Base-by-base conservation (phyloP, 148 eudicot species). In the Amaranthus palmeri region DNA sequence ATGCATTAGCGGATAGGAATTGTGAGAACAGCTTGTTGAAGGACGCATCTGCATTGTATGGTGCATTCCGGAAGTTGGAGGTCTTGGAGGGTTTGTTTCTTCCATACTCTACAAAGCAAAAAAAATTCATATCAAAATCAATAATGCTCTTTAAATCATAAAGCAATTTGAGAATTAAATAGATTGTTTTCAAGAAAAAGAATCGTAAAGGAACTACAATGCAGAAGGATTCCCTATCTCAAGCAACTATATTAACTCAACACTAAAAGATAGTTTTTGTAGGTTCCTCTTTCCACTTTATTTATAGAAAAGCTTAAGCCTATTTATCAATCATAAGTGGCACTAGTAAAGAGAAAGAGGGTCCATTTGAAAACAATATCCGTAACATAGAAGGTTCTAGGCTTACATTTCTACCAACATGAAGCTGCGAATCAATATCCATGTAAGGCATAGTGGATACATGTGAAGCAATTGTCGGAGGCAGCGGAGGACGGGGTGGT, bases 41-140 rank as follows among this genome's bases (percentile, higher is more conserved):
- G 88, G 83, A 0, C 83, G 76, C 71, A 90, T 76, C 53, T 78
- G 92, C 81, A 81, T 77, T 52, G 81, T 86, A 67, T 81, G 80
- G 77, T 82, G 82, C 60, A 74, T 50, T 77, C 80, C 82, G 4
- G 88, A 77, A 48, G 80, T 74, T 45, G 78, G 79, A 13, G 82
- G 77, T 71, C 76, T 85, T 75, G 81, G 60, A 17, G 76, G 47
- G 74, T 70, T 63, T 42, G 85, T 68, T 59, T 90, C 88, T 18
- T 79, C 91, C 55, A 82, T 72, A 61, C 74, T 81, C 98, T 91
- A 88, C 63, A 59, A 54, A 8, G 36, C 36, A 25, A 25, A 58
- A 65, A 72, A 70, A 4, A 67, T 14, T 4, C 54, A 46, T 7
- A 64, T 14, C 36, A n/a, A 43, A 8, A 67, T 59, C 6, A 59